Evolutionary conservation across 2,329 filamentous ascomycete species (phyloP), one percentile per base, ranked within the genome.

Genomic region (Diplodia corticola): DNA sequence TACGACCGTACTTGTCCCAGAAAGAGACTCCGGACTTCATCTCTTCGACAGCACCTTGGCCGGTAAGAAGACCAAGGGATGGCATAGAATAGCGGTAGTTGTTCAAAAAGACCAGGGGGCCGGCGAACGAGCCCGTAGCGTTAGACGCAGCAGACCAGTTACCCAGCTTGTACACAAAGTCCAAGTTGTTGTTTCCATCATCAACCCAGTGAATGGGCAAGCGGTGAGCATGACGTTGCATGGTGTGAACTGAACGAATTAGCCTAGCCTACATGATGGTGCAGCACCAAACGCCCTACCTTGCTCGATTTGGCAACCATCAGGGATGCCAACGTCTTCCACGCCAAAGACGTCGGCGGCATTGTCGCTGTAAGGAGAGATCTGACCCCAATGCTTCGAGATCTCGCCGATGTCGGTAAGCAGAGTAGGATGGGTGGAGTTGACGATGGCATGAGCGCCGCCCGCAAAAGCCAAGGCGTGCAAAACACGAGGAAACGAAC

Each of bases 251-350:
- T 71, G 48, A 12, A 10, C 12, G 24, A 30, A 35, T 54, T 35
- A 54, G 60, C 49, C 5, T n/a, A n/a, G 20, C 24, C 15, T 6
- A n/a, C n/a, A n/a, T n/a, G 13, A 17, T 5, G 13, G 12, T 10
- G 30, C 22, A 28, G 5, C 17, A 2, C 17, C 10, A 13, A 30
- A 24, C 0, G n/a, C 17, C 22, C 4, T 64, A 64, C 60, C 60
- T 46, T 86, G 83, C 67, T 84, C 81, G 64, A 86, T 75, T 71
- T 85, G 83, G 73, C 85, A 87, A n/a, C 83, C 83, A 54, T 80
- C 75, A 0, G 85, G 85, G 7, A 83, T 72, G 4, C 81, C 82
- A 33, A 81, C 77, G 64, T 81, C 75, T 4, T 77, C 67, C 15
- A 86, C 80, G 35, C 83, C 84, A 68, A 84, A 85, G 61, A 74